These are phyloP conservation scores for Pogostemon cablin DNA, from an alignment of 257 asterid species.

Conservation along the genomic window DNA sequence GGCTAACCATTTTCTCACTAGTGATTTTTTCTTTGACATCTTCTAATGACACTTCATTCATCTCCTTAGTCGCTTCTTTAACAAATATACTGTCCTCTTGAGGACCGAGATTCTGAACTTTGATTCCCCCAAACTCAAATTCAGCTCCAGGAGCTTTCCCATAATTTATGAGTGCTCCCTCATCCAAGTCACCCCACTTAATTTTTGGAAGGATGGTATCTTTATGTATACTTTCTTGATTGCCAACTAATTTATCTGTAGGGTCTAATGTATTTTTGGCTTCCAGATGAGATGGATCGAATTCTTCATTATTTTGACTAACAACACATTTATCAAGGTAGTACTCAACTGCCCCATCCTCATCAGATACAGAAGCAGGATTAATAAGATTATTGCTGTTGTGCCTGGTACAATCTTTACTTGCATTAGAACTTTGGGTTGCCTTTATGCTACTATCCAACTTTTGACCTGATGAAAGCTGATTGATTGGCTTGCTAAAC, in stretches of 20 bases:
- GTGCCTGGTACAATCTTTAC: constrained; percentile 36
- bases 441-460: constrained; percentile 35
- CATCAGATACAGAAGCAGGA: constrained; percentile 38
- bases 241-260: constrained; percentile 40
- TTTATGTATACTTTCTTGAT: constrained; percentile 41
- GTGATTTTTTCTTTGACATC: constrained; percentile 56
- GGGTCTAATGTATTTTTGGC: constrained; percentile 33
- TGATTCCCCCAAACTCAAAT: constrained; percentile 43
- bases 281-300: constrained; percentile 37
- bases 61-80: constrained; percentile 42
- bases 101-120: constrained; percentile 39
- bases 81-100: constrained; percentile 29
- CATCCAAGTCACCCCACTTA: constrained; percentile 98
- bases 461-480: constrained; percentile 39
- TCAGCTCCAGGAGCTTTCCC: constrained; percentile 53
- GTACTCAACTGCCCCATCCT: constrained; percentile 40
- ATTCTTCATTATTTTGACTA: constrained; percentile 46
- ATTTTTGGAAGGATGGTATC: constrained; percentile 58
- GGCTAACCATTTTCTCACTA: constrained; percentile 46
- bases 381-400: constrained; percentile 39
- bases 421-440: constrained; percentile 41
- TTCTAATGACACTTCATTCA: constrained; percentile 51
- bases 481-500: constrained; percentile 41
- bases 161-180: constrained; percentile 62
- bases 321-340: constrained; percentile 56